Base-by-base conservation (phyloP, 1,284 basidiomycete species). In the Phellopilus nigrolimitatus region DNA sequence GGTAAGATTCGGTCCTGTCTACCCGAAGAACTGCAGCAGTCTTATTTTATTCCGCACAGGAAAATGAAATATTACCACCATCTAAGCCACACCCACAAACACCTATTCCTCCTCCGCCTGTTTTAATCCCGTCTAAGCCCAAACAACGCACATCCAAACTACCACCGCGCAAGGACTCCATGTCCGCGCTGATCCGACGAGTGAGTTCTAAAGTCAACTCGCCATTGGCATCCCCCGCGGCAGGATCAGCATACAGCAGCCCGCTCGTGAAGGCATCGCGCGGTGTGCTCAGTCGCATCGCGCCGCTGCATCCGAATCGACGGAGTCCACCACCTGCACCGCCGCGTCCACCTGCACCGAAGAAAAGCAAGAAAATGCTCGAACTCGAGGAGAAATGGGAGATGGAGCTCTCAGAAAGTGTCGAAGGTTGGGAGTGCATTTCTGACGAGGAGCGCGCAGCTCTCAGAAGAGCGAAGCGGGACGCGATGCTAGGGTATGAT, bases 351-450 rank as follows among this genome's bases (percentile, higher is more conserved):
- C 80, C 79, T 19, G 79, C 75, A 38, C 74, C 73, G 45, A 79
- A 83, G 68, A 88, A 88, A 70, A 81, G 74, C 40, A 88, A 88
- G 71, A 88, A 88, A 64, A 78, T 85, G 66, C 65, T 84, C 19
- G 78, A 82, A 60, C 66, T 77, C 60, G 86, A 89, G 66, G 85
- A 88, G 65, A 76, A 73, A 60, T 88, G 88, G 76, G 85, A 88
- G 63, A 78, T 85, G 64, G 85, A 89, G 66, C 66, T 89, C 48
- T 71, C 83, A 36, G 87, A 89, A 55, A 79, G 70, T 39, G 69
- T 84, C 6, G 84, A 84, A 12, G 86, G 84, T 5, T 89, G 86
- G 87, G 76, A 76, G 47, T 75, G 74, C 38, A 69, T 88, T 68
- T 68, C 71, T 12, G 82, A 87, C 56, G 73, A 73, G 46, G 84